Evolutionary conservation across 805 yeast genomes (phyloP).

Genomic region (Yarrowia sp.): DNA sequence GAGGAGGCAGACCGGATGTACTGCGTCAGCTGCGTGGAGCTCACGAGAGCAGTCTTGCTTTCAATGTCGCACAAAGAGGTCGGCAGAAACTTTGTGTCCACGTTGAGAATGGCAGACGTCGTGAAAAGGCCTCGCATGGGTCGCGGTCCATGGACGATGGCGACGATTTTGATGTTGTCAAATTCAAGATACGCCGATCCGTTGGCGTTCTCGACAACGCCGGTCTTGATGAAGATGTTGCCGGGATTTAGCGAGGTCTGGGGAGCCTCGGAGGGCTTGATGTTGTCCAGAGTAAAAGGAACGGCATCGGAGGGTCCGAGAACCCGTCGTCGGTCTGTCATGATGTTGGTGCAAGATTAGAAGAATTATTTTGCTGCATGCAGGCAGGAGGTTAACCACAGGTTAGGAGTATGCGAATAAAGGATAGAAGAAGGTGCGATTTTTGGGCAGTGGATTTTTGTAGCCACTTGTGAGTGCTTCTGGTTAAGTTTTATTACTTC

Average conservation of each 20-base stretch:
- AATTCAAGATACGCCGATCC: conserved; percentile 82
- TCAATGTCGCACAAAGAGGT: conserved; percentile 43
- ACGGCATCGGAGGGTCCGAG: conserved; percentile 73
- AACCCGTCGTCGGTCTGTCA: conserved; percentile 74
- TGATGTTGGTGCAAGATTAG: background rate
- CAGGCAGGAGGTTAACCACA: background rate
- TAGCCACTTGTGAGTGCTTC: too few relatives aligned
- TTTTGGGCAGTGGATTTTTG: too few relatives aligned
- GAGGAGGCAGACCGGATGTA: conserved; percentile 35
- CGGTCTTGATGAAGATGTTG: conserved; percentile 59
- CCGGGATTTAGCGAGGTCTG: conserved; percentile 26
- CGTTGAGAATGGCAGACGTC: conserved; percentile 63
- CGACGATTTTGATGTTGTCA: conserved; percentile 57
- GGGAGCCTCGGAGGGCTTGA: conserved; percentile 32
- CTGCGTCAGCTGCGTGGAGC: conserved; percentile 16
- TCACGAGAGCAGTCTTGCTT: conserved; percentile 33
- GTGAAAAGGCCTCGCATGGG: conserved; percentile 75
- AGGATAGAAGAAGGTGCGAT: too few relatives aligned
- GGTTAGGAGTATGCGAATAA: too few relatives aligned
- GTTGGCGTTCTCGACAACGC: conserved; percentile 65
- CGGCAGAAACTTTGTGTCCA: conserved; percentile 55
- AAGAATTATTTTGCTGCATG: background rate
- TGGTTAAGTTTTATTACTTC: too few relatives aligned
- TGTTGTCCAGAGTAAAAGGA: conserved; percentile 42
- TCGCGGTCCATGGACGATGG: conserved; percentile 83